A percentile compares a stretch with the other conserved stretches of the same genome.
Evolutionary conservation across 2,329 filamentous ascomycete genomes (phyloP).

Genomic region (Cladosporium sp.): DNA sequence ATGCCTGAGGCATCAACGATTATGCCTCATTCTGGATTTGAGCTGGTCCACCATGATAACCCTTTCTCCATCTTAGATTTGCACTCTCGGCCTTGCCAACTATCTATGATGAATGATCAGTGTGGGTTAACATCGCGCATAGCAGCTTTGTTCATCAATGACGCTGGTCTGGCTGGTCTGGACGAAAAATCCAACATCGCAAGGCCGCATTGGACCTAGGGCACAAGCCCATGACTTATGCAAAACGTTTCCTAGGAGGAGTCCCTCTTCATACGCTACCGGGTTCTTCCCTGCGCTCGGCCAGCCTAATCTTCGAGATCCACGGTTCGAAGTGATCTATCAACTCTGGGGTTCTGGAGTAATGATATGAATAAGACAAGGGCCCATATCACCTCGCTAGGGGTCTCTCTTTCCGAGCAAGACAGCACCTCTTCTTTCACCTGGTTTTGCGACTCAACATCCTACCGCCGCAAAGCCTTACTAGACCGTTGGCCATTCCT

Average conservation of each 20-base stretch:
- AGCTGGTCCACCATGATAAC: no score
- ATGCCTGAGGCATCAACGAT: neutral
- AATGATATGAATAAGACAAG: neutral
- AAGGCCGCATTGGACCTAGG: neutral
- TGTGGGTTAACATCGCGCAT: no score
- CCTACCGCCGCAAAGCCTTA: neutral
- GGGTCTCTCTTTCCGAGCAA: neutral
- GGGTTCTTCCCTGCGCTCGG: conserved; percentile 2
- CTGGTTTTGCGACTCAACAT: no score
- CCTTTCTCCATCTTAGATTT: no score
- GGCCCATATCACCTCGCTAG: neutral
- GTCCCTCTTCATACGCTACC: conserved; percentile 7
- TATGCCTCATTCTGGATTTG: no score
- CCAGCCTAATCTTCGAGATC: neutral
- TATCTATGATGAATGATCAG: no score
- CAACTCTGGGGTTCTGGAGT: neutral
- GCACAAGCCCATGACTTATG: neutral
- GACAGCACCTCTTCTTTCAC: no score
- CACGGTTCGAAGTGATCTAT: conserved; percentile 3
- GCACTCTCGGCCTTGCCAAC: no score
- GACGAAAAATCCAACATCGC: neutral
- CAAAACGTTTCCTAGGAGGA: no score
- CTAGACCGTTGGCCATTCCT: neutral
- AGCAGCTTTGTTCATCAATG: no score
- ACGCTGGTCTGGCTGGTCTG: no score